Percentiles rank a stretch among this genome's conserved stretches.
Evolutionary conservation across 208 protist species (phyloP).

Genomic region (Acanthamoeba triangularis): DNA sequence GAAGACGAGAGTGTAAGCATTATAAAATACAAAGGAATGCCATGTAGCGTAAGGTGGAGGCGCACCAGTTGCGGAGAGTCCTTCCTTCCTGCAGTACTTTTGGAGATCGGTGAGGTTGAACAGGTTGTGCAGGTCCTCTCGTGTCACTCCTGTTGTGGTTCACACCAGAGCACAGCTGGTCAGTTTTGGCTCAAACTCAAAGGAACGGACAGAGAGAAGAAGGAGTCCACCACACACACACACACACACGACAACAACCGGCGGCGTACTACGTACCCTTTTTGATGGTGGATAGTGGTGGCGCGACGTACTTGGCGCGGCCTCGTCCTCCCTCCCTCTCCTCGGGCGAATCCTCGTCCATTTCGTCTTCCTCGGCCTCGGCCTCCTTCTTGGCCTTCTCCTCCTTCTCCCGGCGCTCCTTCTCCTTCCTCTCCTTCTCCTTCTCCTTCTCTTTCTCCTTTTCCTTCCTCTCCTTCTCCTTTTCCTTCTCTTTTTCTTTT

Average conservation of each 20-base stretch:
- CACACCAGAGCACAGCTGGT: too few species aligned
- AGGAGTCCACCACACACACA: too few species aligned
- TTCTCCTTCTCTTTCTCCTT: conserved; percentile 2
- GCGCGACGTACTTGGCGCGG: conserved; percentile 52
- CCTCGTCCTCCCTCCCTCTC: conserved; percentile 48
- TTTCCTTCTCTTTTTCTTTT: not conserved
- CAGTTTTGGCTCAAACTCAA: too few species aligned
- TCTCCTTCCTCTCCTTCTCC: not conserved
- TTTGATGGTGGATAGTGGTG: conserved; percentile 73
- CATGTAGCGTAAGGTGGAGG: not conserved
- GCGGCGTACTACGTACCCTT: conserved; percentile 52
- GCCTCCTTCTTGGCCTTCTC: conserved; percentile 15
- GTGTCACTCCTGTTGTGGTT: conserved; percentile 53
- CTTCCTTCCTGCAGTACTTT: conserved; percentile 63
- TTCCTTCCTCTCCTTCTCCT: not conserved
- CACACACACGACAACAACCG: not conserved
- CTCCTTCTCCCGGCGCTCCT: conserved; percentile 16
- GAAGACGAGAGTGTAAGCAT: not conserved
- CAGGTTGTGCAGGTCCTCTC: conserved; percentile 60
- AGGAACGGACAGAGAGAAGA: not conserved
- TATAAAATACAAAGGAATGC: not conserved
- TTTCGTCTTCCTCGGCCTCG: conserved; percentile 30
- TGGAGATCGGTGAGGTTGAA: conserved; percentile 62
- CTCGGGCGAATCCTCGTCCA: conserved; percentile 54
- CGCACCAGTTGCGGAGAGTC: conserved; percentile 2